Percentiles rank a stretch among this genome's conserved stretches.
Conservation (phyloP, 192 early-diverging fungal genomes). For the Spizellomyces sp. region DNA sequence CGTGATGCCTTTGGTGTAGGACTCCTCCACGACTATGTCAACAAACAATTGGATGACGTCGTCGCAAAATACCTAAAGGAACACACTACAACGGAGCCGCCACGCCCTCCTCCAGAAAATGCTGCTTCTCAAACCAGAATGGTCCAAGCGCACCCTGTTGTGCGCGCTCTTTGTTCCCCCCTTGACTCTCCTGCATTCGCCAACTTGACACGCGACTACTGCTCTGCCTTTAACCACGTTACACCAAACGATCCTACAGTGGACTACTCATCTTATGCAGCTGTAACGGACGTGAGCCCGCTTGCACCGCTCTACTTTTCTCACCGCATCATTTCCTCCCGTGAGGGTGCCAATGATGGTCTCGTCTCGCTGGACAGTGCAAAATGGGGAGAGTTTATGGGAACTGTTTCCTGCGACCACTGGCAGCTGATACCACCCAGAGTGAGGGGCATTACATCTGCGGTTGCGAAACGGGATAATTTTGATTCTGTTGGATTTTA, state of each 20-base stretch:
- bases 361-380: constrained; percentile 83
- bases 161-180: constrained; percentile 56
- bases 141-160: constrained; percentile 33
- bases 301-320: constrained; percentile 78
- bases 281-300: constrained; percentile 57
- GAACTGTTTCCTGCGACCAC: constrained; percentile 79
- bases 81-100: background rate
- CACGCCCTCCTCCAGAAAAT: background rate
- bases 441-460: constrained; percentile 5
- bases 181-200: constrained; percentile 90
- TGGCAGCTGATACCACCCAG: constrained; percentile 78
- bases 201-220: constrained; percentile 89
- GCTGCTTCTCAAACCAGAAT: background rate
- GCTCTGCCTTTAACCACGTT: constrained; percentile 81
- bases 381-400: constrained; percentile 85
- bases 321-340: constrained; percentile 71
- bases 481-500: constrained; percentile 79
- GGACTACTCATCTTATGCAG: constrained; percentile 75
- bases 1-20: constrained; percentile 85
- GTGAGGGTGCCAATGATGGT: constrained; percentile 92
- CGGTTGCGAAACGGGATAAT: constrained; percentile 19
- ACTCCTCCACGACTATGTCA: constrained; percentile 41
- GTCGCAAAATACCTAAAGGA: constrained; percentile 30
- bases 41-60: constrained; percentile 39
- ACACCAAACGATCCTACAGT: constrained; percentile 79